Evolutionary conservation across 345 rosid genomes (phyloP).

Genomic region (Eucalyptus cloeziana): DNA sequence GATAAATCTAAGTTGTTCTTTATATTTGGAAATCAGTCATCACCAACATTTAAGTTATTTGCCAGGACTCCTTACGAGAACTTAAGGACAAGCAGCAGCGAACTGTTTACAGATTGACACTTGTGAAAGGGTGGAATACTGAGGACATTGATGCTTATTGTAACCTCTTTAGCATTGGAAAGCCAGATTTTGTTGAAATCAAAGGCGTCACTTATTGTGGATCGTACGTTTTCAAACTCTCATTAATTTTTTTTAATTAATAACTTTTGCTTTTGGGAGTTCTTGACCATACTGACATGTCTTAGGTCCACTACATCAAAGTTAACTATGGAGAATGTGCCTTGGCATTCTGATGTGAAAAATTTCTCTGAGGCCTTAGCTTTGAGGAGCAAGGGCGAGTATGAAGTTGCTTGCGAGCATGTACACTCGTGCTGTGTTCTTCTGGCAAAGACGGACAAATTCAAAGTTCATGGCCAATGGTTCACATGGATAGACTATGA

Average conservation of each 20-base stretch:
- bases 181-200: slow-evolving; percentile 93
- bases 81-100: slow-evolving; percentile 79
- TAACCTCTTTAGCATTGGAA: slow-evolving; percentile 75
- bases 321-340: slow-evolving; percentile 96
- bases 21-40: neutral
- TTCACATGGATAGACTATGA: slow-evolving; percentile 97
- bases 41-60: neutral
- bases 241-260: neutral
- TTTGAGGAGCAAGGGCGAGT: slow-evolving; percentile 59
- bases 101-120: slow-evolving; percentile 85
- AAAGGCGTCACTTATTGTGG: slow-evolving; percentile 98
- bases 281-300: neutral
- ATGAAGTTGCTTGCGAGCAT: slow-evolving; percentile 98
- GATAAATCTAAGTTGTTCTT: neutral
- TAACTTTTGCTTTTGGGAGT: neutral
- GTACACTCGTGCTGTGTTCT: slow-evolving; percentile 93
- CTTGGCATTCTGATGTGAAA: slow-evolving; percentile 93
- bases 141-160: slow-evolving; percentile 85
- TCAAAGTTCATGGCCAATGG: slow-evolving; percentile 83
- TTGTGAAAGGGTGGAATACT: slow-evolving; percentile 95
- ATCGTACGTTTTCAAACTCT: slow-evolving; percentile 20
- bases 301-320: slow-evolving; percentile 87
- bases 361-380: slow-evolving; percentile 86
- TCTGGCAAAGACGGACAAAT: slow-evolving; percentile 76
- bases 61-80: slow-evolving; percentile 77